Evolutionary conservation across 148 eudicot genomes (phyloP), one percentile per base, ranked within the genome.

Genomic region (Nepenthes mirabilis): DNA sequence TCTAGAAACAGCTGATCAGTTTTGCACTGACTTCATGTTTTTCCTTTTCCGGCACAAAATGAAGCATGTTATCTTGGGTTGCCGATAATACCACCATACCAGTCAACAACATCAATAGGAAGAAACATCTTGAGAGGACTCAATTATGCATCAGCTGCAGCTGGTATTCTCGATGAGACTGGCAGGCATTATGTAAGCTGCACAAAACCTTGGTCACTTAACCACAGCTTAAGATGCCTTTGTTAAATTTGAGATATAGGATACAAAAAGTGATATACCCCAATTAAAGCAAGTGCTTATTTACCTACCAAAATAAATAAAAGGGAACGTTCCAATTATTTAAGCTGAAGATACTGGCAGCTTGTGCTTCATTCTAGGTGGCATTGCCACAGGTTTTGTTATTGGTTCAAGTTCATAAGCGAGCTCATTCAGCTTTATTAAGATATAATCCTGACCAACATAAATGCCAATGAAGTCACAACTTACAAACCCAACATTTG

Each of bases 61-160:
- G 49, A 43, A 77, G 81, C 81, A 6, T 67, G 65, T 48, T 73
- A 66, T 52, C 69, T 77, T 34, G 81, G 81, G 60, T 60, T 77
- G 60, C 81, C 77, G 2, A 57, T 51, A 49, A 77, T 73, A 62
- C 81, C 81, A 11, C 59, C 81, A 1, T 77, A 59, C 60, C 35
- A 73, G 43, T 73, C 77, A 9, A 45, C 66, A 34, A 35, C 60
- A 34, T 58, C 69, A 4, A 56, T 7, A 13, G 75, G 72, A 14
- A 66, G 52, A 54, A 60, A 67, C 34, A 69, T 70, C 57, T 61
- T 73, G 34, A 66, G 74, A 60, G 81, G 81, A 50, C 49, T 78
- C 62, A 78, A 78, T 72, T 78, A 64, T 53, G 82, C 82, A 74
- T 78, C 75, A 57, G 82, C 82, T 11, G 82, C 82, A 48, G 78